These are phyloP conservation scores for Gilbertella persicaria DNA, from an alignment of 371 early-diverging fungal species.

Conservation along the genomic window DNA sequence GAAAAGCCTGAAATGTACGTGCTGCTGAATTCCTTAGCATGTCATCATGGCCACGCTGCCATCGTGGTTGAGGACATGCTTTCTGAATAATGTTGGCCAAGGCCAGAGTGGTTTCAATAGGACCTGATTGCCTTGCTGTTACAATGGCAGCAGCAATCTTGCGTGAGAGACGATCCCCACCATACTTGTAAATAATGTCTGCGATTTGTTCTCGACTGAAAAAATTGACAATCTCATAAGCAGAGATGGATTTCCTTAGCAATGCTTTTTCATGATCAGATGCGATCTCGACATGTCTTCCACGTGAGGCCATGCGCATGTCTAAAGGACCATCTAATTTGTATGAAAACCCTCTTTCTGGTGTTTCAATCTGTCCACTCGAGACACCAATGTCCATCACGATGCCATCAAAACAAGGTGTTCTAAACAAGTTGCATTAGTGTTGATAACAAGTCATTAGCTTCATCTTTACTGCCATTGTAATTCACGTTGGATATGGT, in stretches of 20 bases:
- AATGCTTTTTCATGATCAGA: slow-evolving; percentile 28
- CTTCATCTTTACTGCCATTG: slow-evolving; percentile 23
- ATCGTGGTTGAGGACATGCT: slow-evolving; percentile 53
- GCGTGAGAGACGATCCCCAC: slow-evolving; percentile 61
- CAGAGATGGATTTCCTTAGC: slow-evolving; percentile 48
- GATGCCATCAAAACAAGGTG: slow-evolving; percentile 64
- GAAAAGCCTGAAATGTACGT: slow-evolving; percentile 59
- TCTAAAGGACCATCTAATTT: slow-evolving; percentile 69
- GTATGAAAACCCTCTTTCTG: slow-evolving; percentile 72
- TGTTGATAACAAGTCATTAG: background rate
- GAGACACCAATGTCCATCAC: slow-evolving; percentile 78
- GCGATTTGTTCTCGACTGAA: slow-evolving; percentile 60
- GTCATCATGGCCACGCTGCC: slow-evolving; percentile 49
- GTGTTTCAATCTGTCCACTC: slow-evolving; percentile 60
- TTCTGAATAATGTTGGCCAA: slow-evolving; percentile 57
- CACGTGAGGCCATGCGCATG: slow-evolving; percentile 64
- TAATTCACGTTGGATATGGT: slow-evolving; percentile 22
- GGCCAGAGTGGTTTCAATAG: slow-evolving; percentile 57
- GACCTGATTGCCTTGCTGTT: slow-evolving; percentile 44
- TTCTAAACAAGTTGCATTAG: slow-evolving; percentile 14
- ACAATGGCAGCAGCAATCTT: slow-evolving; percentile 70
- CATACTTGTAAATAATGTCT: slow-evolving; percentile 64
- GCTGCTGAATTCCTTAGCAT: slow-evolving; percentile 54
- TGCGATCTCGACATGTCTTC: slow-evolving; percentile 14
- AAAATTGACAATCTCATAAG: slow-evolving; percentile 54